phyloP scores from a whole-genome alignment of 2,329 filamentous ascomycete species.

The Microsporum audouinii region DNA sequence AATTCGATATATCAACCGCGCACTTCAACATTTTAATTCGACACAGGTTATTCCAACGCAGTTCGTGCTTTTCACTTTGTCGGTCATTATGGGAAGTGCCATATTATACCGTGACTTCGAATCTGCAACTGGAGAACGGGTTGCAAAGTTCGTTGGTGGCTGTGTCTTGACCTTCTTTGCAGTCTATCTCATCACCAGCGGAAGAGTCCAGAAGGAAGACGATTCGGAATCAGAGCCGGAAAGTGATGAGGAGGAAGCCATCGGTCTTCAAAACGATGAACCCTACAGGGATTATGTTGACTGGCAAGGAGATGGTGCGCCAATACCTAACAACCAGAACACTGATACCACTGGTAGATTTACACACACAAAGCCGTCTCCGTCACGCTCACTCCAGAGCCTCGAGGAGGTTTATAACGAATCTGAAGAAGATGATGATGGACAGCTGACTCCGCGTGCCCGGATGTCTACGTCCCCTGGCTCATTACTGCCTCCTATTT shows the following conservation, averaged over 20 bases:
- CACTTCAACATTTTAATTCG: slow-evolving; percentile 85
- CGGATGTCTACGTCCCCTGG: slow-evolving; percentile 24
- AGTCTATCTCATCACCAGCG: slow-evolving; percentile 94
- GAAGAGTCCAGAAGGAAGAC: slow-evolving; percentile 49
- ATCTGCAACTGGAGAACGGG: slow-evolving; percentile 59
- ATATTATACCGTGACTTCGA: slow-evolving; percentile 93
- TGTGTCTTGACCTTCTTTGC: slow-evolving; percentile 89
- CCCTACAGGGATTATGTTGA: slow-evolving; percentile 27
- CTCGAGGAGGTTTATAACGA: slow-evolving; percentile 16
- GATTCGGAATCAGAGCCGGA: slow-evolving; percentile 53
- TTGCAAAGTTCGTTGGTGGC: slow-evolving; percentile 75
- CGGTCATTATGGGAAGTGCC: slow-evolving; percentile 87
- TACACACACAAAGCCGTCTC: slow-evolving; percentile 17
- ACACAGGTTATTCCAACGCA: slow-evolving; percentile 97
- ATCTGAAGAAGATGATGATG: slow-evolving; percentile 23
- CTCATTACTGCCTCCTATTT: slow-evolving; percentile 26
- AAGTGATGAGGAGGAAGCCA: slow-evolving; percentile 48
- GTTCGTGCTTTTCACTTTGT: slow-evolving; percentile 92
- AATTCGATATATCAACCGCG: slow-evolving; percentile 88
- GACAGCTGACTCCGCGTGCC: slow-evolving; percentile 24
- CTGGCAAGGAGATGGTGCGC: slow-evolving; percentile 2
- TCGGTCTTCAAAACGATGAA: slow-evolving; percentile 31
- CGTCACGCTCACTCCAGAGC: slow-evolving; percentile 26
- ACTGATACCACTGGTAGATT: not conserved
- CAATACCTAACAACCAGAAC: not conserved